These are phyloP conservation scores for Nothophytophthora sp. DNA, from an alignment of 352 stramenopile species.

Conservation along the genomic window DNA sequence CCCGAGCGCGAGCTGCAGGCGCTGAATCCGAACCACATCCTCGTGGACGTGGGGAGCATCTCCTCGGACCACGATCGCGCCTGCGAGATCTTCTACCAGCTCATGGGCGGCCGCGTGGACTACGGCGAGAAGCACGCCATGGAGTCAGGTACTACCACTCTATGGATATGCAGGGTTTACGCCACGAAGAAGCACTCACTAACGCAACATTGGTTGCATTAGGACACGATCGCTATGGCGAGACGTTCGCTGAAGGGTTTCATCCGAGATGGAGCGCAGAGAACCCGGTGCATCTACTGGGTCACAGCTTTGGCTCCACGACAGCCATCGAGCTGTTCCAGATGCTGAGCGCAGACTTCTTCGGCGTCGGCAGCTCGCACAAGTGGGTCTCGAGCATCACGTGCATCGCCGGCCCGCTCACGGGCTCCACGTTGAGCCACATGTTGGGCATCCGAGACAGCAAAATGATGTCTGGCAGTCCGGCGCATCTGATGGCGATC, in stretches of 20 bases:
- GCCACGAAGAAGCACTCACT: not conserved
- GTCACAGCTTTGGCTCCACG: conserved; percentile 63
- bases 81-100: conserved; percentile 69
- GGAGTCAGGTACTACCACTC: conserved; percentile 14
- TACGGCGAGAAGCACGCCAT: conserved; percentile 53
- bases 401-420: conserved; percentile 59
- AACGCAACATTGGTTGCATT: not conserved
- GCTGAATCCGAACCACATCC: conserved; percentile 55
- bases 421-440: conserved; percentile 54
- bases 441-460: conserved; percentile 45
- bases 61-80: conserved; percentile 74
- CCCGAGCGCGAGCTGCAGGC: conserved; percentile 43
- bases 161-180: not conserved
- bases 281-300: conserved; percentile 59
- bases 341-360: conserved; percentile 56
- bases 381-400: conserved; percentile 63
- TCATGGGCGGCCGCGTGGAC: conserved; percentile 57
- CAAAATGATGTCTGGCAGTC: conserved; percentile 29
- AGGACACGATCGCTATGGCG: conserved; percentile 50
- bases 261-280: conserved; percentile 46
- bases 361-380: conserved; percentile 47
- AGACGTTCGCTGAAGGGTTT: conserved; percentile 28
- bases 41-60: conserved; percentile 58
- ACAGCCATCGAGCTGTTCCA: conserved; percentile 77
- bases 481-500: conserved; percentile 42